These are phyloP conservation scores for Cicer cuneatum DNA, from an alignment of 306 rosid genomes.

Conservation along the genomic window DNA sequence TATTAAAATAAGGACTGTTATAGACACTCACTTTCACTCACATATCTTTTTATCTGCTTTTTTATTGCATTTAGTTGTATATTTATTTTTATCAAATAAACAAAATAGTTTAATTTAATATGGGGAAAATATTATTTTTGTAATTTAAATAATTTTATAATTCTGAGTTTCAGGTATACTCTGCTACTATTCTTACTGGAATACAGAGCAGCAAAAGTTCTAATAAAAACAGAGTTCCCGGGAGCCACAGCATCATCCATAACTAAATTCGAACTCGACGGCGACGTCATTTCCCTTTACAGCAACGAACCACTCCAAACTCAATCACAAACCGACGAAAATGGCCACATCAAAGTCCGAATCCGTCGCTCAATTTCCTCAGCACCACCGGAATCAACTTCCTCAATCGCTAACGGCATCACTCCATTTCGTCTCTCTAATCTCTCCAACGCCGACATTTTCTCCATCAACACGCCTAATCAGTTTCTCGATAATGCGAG, in stretches of 20 bases:
- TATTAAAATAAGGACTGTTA: too few relatives aligned
- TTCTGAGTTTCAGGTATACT: conserved; percentile 52
- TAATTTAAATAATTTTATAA: too few relatives aligned
- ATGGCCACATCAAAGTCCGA: conserved; percentile 52
- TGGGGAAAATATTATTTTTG: too few relatives aligned
- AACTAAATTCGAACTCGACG: conserved; percentile 71
- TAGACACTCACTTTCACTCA: too few relatives aligned
- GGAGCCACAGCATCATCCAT: conserved; percentile 72
- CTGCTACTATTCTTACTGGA: conserved; percentile 77
- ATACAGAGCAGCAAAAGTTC: conserved; percentile 64
- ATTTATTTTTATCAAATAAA: too few relatives aligned
- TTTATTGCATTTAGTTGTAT: too few relatives aligned
- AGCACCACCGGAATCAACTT: conserved; percentile 51
- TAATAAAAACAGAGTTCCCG: conserved; percentile 62
- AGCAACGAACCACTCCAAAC: conserved; percentile 70
- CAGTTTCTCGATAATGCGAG: conserved; percentile 34
- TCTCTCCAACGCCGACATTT: conserved; percentile 80
- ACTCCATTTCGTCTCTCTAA: conserved; percentile 76
- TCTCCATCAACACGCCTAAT: conserved; percentile 55
- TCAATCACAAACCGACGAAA: conserved; percentile 72
- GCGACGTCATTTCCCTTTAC: conserved; percentile 77
- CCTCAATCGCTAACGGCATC: conserved; percentile 31
- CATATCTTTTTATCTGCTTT: too few relatives aligned
- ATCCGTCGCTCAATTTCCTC: conserved; percentile 56
- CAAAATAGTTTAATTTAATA: too few relatives aligned